Conservation (phyloP, 345 rosid genomes). For the Acer campestre region DNA sequence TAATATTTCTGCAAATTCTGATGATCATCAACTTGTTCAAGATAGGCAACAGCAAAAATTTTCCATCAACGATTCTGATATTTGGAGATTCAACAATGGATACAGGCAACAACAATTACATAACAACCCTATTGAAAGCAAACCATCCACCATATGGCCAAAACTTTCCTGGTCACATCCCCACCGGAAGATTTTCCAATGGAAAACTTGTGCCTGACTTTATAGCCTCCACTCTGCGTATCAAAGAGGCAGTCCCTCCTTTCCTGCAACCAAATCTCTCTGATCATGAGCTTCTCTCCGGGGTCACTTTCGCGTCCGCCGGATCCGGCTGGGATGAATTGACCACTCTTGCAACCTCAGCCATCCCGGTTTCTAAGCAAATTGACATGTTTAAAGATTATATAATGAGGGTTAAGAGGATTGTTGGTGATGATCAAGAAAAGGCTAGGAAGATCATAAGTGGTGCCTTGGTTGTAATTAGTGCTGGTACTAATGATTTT, state of each 20-base stretch:
- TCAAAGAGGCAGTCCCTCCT: constrained; percentile 51
- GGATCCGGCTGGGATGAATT: constrained; percentile 53
- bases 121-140: constrained; percentile 25
- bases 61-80: not conserved
- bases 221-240: constrained; percentile 34
- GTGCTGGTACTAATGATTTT: constrained; percentile 73
- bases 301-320: constrained; percentile 53
- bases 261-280: constrained; percentile 40
- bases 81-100: constrained; percentile 21
- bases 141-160: constrained; percentile 48
- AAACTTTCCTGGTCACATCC: constrained; percentile 34
- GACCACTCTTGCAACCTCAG: constrained; percentile 26
- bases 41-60: not conserved
- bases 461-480: constrained; percentile 48
- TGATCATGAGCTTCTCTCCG: constrained; percentile 28
- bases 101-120: constrained; percentile 31
- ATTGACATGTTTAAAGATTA: constrained; percentile 42
- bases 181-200: constrained; percentile 57
- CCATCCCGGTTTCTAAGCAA: constrained; percentile 45
- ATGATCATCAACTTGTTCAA: not conserved
- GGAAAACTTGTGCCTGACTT: constrained; percentile 57
- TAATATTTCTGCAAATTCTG: not conserved
- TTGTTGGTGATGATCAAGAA: constrained; percentile 29
- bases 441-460: constrained; percentile 42
- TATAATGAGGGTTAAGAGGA: constrained; percentile 26